Base-by-base conservation (phyloP, 2,329 filamentous ascomycete genomes). In the Trichophyton simii region DNA sequence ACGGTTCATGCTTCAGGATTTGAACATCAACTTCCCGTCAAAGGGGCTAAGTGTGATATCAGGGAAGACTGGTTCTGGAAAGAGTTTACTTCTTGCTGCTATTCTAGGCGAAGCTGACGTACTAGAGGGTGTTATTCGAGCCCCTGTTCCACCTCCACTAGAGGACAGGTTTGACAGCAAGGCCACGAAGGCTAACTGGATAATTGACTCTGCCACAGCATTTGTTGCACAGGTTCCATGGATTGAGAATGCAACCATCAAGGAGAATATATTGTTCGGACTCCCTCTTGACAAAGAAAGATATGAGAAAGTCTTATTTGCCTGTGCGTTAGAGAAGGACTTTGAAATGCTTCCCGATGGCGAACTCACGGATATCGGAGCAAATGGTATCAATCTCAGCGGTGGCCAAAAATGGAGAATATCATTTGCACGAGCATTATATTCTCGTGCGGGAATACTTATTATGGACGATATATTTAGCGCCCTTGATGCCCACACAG, bases 401-500 rank as follows among this genome's bases (percentile, higher is more conserved):
- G 89, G 90, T 64, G 90, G 89, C 0, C 89, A 95, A 72, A 85
- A 88, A 68, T 91, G 89, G 87, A 82, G 89, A 59, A 81, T 94
- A 36, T 89, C 87, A 0, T 84, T 95, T 66, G 89, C 89, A 1
- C 80, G 89, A 55, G 88, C 89, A 0, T 78, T 94, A 18, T 94
- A 94, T 72, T 91, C 88, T 1, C 80, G 88, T 13, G 88, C 87
- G 0, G 85, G 87, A 0, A 85, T 91, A 64, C 76, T 95, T 3
- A 77, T 94, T 18, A 79, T 94, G 67, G 89, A 95, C 70, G 89
- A 95, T 68, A 88, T 92, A 46, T 91, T 95, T 71, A 89, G 86
- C 69, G 77, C 89, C 8, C 83, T 94, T 7, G 89, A 95, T 71
- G 86, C 88, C 2, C 87, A 91, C 68, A 88, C 91, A 34, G 89